Base-by-base conservation (phyloP, 805 yeast species). In the Danielia oregonensis region DNA sequence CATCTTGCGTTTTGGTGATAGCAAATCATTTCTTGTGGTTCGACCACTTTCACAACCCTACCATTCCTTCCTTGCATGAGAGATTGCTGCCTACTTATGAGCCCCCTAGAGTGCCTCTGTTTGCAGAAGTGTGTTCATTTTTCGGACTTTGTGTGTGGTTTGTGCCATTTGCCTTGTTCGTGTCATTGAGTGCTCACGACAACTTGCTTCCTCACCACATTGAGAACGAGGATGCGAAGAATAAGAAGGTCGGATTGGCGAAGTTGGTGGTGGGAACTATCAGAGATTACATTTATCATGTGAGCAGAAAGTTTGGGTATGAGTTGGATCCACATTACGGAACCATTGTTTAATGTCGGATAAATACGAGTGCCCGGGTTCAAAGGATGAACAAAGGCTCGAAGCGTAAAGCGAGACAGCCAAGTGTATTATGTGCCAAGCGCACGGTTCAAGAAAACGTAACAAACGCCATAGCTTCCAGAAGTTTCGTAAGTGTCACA, bases 111-210 rank as follows among this genome's bases (percentile, higher is more conserved):
- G 74, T 86, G 35, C 95, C 95, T 2, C 70, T 83, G 9, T 91
- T 91, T 53, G 70, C 88, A 1, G 96, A 93, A 55, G 86, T 93
- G 4, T 86, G 96, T n/a, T 83, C 96, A 3, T 93, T 93, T 58
- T 89, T 93, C 55, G 98, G 96, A 1, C 62, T 93, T 26, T 81
- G 93, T 49, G 80, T 93, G 13, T 93, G 98, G 98, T 72, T 91
- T 39, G 76, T 93, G 18, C 98, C 98, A 22, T 87, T 93, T 57
- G 81, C 96, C 4, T 68, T 93, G 37, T 91, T 93, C 59, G 91
- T 93, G 12, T 82, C 95, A 19, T 68, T 93, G 39, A 85, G 94
- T 54, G 97, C 97, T 1, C 85, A 86, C 43, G 98, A 93, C 52
- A 83, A 86, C 51, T 78, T 84, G 13, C 70, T 93, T 28, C 98